These are phyloP conservation scores for Phialophora chinensis DNA, from an alignment of 2,329 filamentous ascomycete genomes.

Conservation along the genomic window DNA sequence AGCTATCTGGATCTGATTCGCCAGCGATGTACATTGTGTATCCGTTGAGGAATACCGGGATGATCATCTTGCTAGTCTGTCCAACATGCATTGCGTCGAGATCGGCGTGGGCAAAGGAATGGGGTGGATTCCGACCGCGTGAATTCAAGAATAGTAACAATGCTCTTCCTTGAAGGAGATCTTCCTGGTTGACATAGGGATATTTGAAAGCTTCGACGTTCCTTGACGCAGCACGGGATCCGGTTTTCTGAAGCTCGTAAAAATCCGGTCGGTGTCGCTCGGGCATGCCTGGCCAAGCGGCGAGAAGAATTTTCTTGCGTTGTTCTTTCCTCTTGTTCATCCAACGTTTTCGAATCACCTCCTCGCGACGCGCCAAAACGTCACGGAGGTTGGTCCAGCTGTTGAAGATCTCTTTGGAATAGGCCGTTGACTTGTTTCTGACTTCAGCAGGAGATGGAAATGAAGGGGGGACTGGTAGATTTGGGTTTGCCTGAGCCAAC, in stretches of 20 bases:
- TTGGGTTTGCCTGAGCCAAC: slow-evolving; percentile 14
- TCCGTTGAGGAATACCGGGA: slow-evolving; percentile 41
- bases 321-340: slow-evolving; percentile 58
- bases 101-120: slow-evolving; percentile 57
- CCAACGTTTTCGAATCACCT: slow-evolving; percentile 61
- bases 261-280: slow-evolving; percentile 60
- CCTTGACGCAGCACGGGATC: slow-evolving; percentile 8
- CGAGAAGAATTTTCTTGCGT: slow-evolving; percentile 53
- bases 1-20: slow-evolving; percentile 43
- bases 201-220: slow-evolving; percentile 49
- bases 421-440: slow-evolving; percentile 31
- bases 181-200: slow-evolving; percentile 65
- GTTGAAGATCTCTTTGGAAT: slow-evolving; percentile 45
- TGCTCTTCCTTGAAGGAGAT: slow-evolving; percentile 53
- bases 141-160: slow-evolving; percentile 61
- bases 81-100: slow-evolving; percentile 45
- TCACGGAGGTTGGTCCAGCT: slow-evolving; percentile 47
- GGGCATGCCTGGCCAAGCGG: slow-evolving; percentile 60
- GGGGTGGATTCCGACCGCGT: slow-evolving; percentile 55
- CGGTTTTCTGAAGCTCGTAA: slow-evolving; percentile 39
- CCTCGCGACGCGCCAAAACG: slow-evolving; percentile 59
- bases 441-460: slow-evolving; percentile 23
- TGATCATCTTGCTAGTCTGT: slow-evolving; percentile 35
- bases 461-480: slow-evolving; percentile 17
- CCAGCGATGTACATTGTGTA: slow-evolving; percentile 47